Conservation (phyloP, 352 stramenopile genomes). For the Phytopythium oedochilum region DNA sequence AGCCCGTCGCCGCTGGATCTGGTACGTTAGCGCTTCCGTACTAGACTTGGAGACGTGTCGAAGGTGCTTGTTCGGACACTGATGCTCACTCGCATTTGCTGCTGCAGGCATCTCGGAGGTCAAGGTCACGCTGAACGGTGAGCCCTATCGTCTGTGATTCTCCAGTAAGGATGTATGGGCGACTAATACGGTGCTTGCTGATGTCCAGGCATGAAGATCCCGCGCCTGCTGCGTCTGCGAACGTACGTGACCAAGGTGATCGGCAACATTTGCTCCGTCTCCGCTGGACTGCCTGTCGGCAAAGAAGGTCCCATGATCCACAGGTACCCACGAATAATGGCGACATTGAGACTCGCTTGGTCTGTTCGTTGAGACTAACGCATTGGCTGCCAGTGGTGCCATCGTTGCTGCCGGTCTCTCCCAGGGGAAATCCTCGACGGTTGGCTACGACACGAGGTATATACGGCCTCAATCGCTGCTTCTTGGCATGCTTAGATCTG, state of each 20-base stretch:
- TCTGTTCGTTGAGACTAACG: conserved; percentile 12
- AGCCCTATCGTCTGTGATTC: background rate
- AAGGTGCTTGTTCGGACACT: no score
- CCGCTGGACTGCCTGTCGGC: conserved; percentile 80
- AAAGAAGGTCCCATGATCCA: conserved; percentile 93
- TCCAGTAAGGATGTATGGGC: no score
- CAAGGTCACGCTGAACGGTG: conserved; percentile 91
- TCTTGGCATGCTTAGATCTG: no score
- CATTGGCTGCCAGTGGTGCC: conserved; percentile 33
- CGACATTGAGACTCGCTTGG: conserved; percentile 17
- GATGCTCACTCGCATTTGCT: no score
- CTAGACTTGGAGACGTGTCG: background rate
- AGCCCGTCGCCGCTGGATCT: conserved; percentile 75
- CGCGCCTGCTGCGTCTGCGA: conserved; percentile 60
- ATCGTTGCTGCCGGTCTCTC: conserved; percentile 75
- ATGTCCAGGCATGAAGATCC: conserved; percentile 69
- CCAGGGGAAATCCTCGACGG: conserved; percentile 68
- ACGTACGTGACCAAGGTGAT: conserved; percentile 89
- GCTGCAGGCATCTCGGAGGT: conserved; percentile 92
- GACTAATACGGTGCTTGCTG: background rate
- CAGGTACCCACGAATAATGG: no score
- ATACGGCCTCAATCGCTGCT: no score
- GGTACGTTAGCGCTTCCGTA: conserved; percentile 14
- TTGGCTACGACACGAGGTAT: conserved; percentile 73
- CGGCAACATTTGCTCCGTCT: conserved; percentile 83